Evolutionary conservation across 139 green algal species (phyloP), one percentile per base, ranked within the genome.

Genomic region (Chlamydomonas sp.): DNA sequence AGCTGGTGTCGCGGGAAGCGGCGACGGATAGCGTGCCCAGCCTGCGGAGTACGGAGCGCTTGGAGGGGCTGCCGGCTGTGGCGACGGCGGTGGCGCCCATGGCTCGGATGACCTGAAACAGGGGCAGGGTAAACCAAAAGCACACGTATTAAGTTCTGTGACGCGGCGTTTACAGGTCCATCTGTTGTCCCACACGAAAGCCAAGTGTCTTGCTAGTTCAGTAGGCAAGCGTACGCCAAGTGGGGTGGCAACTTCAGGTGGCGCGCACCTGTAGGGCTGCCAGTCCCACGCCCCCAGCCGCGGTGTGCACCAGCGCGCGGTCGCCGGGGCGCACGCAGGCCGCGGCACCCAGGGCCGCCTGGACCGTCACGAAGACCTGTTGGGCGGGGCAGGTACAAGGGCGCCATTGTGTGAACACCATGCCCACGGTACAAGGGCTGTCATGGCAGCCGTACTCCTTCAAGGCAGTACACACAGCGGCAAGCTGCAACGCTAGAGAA

Each of bases 261-360:
- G 9, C 2, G 2, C 85, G 2, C 63, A 93, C 92, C 90, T 96
- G 94, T 84, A 96, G 90, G 9, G 92, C 94, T 5, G 95, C 94
- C 18, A 96, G 87, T 1, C 95, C 96, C 61, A 98, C 96, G 7
- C 96, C 96, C 9, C 96, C 96, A 49, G 96, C 93, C 7, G 92
- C 95, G 58, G 94, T 94, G 87, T 98, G 96, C 85, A 98, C 85
- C 77, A 98, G 88, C 77, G 96, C 91, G 0, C 79, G 17, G 16
- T 93, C 78, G 1, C 92, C 91, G 0, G 59, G 3, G 0, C 16
- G 3, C 77, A 95, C 75, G 5, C 63, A 84, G 0, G 91, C 92
- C 6, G 77, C 84, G 4, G 76, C 78, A 12, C 63, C 59, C 58
- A 98, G 93, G 4, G 92, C 93, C 5, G 91, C 79, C 31, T 96